phyloP scores from a whole-genome alignment of 2,329 filamentous ascomycete species.

The Neofusicoccum sp. region DNA sequence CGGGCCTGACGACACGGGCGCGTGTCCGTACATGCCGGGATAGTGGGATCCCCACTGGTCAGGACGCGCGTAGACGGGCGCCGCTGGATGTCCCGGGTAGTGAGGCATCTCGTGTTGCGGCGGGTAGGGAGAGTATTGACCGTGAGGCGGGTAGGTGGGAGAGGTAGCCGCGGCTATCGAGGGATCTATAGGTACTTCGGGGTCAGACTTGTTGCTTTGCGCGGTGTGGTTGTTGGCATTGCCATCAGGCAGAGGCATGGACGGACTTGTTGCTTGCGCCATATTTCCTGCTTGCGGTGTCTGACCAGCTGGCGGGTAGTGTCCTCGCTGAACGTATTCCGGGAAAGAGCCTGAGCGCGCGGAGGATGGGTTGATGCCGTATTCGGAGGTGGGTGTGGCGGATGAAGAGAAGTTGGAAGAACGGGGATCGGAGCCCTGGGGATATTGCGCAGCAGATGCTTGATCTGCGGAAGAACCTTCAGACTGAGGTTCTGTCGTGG shows the following conservation, averaged over 20 bases:
- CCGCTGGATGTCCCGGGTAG: constrained; percentile 61
- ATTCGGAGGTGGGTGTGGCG: constrained; percentile 85
- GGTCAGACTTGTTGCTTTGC: constrained; percentile 82
- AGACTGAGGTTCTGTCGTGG: constrained; percentile 61
- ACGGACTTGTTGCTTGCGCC: constrained; percentile 99
- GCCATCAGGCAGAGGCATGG: constrained; percentile 80
- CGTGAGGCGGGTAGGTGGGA: constrained; percentile 79
- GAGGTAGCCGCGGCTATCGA: constrained; percentile 91
- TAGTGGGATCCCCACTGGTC: constrained; percentile 71
- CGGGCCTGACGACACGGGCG: constrained; percentile 59
- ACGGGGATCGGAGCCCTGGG: constrained; percentile 77
- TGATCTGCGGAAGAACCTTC: constrained; percentile 85
- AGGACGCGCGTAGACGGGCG: constrained; percentile 63
- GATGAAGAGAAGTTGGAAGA: constrained; percentile 69
- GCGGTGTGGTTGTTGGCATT: constrained; percentile 67
- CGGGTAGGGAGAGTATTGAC: constrained; percentile 83
- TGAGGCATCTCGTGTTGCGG: constrained; percentile 85
- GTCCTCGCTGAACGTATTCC: constrained; percentile 80
- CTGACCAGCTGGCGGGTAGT: constrained; percentile 73
- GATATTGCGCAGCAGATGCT: constrained; percentile 87
- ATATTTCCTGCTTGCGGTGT: constrained; percentile 81
- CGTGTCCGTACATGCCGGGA: constrained; percentile 47
- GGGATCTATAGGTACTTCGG: constrained; percentile 97
- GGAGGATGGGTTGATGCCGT: constrained; percentile 72
- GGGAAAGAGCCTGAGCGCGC: constrained; percentile 82